These are phyloP conservation scores for Thelephora aurantiotincta DNA, from an alignment of 768 basidiomycete genomes.

Conservation along the genomic window DNA sequence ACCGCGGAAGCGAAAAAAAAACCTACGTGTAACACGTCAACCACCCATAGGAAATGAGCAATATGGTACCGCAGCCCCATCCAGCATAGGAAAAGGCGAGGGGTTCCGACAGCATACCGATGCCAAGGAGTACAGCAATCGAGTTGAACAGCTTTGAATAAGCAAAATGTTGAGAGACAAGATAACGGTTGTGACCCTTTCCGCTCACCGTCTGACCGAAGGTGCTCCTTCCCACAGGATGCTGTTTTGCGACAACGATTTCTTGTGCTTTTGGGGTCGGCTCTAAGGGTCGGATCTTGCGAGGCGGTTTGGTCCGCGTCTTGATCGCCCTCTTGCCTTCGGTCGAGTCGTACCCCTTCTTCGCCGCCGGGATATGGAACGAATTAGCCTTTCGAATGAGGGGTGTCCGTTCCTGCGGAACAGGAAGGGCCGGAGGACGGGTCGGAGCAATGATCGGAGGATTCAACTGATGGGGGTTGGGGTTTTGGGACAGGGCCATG, in stretches of 20 bases:
- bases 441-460: background rate
- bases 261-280: slow-evolving; percentile 6
- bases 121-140: slow-evolving; percentile 73
- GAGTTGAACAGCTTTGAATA: slow-evolving; percentile 70
- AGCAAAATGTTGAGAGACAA: background rate
- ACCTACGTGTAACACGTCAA: slow-evolving; percentile 85
- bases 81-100: slow-evolving; percentile 87
- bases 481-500: background rate
- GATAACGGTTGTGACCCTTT: background rate
- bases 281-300: slow-evolving; percentile 5
- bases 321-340: slow-evolving; percentile 11
- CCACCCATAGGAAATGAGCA: slow-evolving; percentile 66
- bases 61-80: slow-evolving; percentile 64
- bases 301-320: slow-evolving; percentile 8
- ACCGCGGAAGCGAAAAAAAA: background rate
- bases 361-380: slow-evolving; percentile 11
- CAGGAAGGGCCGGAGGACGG: background rate
- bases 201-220: slow-evolving; percentile 55
- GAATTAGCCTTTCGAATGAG: slow-evolving; percentile 26
- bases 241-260: slow-evolving; percentile 13
- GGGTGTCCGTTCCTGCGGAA: slow-evolving; percentile 20
- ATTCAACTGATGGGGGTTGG: background rate
- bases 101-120: slow-evolving; percentile 82
- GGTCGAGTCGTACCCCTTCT: slow-evolving; percentile 6
- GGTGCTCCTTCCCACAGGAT: slow-evolving; percentile 45